Evolutionary conservation across 2,329 filamentous ascomycete genomes (phyloP), one percentile per base, ranked within the genome.

Genomic region (Pestalotiopsis sp.): DNA sequence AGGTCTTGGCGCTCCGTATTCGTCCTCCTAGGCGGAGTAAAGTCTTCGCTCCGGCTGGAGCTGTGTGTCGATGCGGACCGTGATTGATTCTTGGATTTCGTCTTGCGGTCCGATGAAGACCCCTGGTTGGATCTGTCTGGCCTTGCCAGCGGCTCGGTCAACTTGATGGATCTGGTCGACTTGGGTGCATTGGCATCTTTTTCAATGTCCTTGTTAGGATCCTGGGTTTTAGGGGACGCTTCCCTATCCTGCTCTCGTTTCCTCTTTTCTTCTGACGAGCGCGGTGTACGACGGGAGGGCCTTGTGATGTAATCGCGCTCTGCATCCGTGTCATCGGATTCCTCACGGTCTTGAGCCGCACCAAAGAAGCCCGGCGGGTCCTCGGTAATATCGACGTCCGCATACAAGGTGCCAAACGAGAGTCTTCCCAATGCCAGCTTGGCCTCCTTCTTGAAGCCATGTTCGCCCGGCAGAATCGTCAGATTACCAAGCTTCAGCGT

Each of bases 401-500:
- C 59, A 45, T 86, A 87, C 0, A 86, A 4, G 0, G 72, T 71
- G 4, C 86, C 86, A 20, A 77, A 80, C 0, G 84, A 84, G 1
- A 87, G 14, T 9, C 75, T 81, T 38, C 79, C 76, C 5, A 84
- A 65, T 4, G 86, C 69, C 49, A 82, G 78, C 71, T 84, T 86
- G 7, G 86, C 38, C 6, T 86, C 84, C 6, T 78, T 79, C 38
- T 74, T 79, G 45, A 89, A 81, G 0, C 84, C 83, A 6, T 79
- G 79, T 57, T 91, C 88, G 6, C 87, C 85, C 0, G 89, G 89
- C 1, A 91, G 76, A 66, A 91, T 90, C 4, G 89, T 91, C 61
- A 90, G 79, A 55, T 85, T 87, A 67, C 88, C 89, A 0, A 91
- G 74, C 38, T 81, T 80, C 27, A 90, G 80, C 0, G 88, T 91